phyloP scores from a whole-genome alignment of 306 rosid genomes.

The Cicer chorassanicum region DNA sequence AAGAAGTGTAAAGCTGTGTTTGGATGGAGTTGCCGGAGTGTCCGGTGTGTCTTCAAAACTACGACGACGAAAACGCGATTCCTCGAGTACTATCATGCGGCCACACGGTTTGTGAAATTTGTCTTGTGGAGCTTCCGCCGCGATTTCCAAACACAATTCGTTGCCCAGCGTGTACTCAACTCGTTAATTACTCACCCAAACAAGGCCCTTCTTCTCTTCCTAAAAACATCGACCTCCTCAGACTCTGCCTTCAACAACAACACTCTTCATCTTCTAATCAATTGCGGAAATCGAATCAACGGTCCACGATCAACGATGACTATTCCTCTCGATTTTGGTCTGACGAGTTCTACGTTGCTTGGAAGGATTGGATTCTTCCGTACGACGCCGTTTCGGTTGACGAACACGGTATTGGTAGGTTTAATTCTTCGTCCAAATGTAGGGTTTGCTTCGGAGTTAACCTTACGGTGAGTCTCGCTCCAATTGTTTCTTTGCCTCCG shows the following conservation, averaged over 20 bases:
- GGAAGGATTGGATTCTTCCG: conserved; percentile 78
- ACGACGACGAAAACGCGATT: conserved; percentile 58
- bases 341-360: conserved; percentile 62
- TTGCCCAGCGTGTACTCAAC: conserved; percentile 86
- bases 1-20: not conserved
- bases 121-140: conserved; percentile 64
- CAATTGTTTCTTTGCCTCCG: conserved; percentile 49
- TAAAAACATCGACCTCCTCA: conserved; percentile 89
- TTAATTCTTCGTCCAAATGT: conserved; percentile 43
- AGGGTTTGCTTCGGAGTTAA: conserved; percentile 53
- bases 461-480: conserved; percentile 57
- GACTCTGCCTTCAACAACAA: conserved; percentile 50
- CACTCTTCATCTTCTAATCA: conserved; percentile 5
- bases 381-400: conserved; percentile 56
- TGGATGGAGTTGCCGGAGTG: conserved; percentile 76
- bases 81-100: conserved; percentile 87
- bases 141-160: conserved; percentile 71
- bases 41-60: conserved; percentile 82
- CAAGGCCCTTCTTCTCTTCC: conserved; percentile 82
- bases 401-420: conserved; percentile 35
- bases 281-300: conserved; percentile 35
- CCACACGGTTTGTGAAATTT: conserved; percentile 70
- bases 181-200: conserved; percentile 65
- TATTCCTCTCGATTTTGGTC: conserved; percentile 63
- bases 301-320: conserved; percentile 18